These are phyloP conservation scores for Luffa aegyptiaca DNA, from an alignment of 306 rosid genomes.

Conservation along the genomic window DNA sequence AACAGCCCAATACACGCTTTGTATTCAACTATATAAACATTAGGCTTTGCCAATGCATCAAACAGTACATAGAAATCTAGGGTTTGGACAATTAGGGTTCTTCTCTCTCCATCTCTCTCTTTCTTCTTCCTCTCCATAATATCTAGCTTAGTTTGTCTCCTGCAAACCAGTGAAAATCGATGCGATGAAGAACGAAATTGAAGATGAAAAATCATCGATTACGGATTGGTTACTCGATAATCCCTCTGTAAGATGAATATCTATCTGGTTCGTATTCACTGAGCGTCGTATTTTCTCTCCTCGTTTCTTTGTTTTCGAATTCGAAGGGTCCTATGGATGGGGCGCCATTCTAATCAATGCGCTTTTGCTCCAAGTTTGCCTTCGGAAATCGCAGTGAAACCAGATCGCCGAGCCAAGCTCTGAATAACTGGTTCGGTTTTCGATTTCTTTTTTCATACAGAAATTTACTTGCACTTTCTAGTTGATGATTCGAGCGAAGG, in stretches of 20 bases:
- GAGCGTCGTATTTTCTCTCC: constrained; percentile 38
- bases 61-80: not conserved
- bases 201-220: constrained; percentile 35
- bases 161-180: not conserved
- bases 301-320: not conserved
- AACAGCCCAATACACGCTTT: not conserved
- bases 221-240: constrained; percentile 5
- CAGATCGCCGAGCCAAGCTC: constrained; percentile 19
- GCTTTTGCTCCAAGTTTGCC: constrained; percentile 81
- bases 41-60: not conserved
- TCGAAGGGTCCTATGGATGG: constrained; percentile 87
- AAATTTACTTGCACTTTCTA: too few species aligned
- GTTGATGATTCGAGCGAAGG: constrained; percentile 33
- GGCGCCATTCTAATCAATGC: constrained; percentile 45
- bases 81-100: not conserved
- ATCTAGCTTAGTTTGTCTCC: not conserved
- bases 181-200: constrained; percentile 44
- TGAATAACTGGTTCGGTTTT: constrained; percentile 20
- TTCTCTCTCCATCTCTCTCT: not conserved
- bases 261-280: constrained; percentile 87
- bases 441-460: constrained; percentile 29
- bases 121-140: not conserved
- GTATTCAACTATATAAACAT: not conserved
- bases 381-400: constrained; percentile 53
- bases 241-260: constrained; percentile 47